A percentile compares a stretch with the other conserved stretches of the same genome.
These are phyloP conservation scores for Cochlearia excelsa DNA, from an alignment of 345 rosid species.

Conservation along the genomic window DNA sequence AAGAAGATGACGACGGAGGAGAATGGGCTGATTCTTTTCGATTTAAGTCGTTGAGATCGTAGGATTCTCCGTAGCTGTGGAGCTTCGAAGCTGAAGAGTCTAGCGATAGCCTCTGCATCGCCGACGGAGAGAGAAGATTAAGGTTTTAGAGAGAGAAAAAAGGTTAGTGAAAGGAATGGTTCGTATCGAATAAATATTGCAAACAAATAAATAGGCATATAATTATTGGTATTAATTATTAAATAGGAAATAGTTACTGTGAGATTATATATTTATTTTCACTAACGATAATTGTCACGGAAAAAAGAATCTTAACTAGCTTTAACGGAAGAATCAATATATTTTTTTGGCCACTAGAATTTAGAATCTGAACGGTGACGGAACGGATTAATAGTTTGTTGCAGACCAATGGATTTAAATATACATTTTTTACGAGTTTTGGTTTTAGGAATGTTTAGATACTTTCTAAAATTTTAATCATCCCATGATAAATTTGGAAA, in stretches of 20 bases:
- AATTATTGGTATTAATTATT: slow-evolving; percentile 2
- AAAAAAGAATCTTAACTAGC: too few species aligned
- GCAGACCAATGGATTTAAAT: too few species aligned
- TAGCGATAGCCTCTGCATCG: slow-evolving; percentile 90
- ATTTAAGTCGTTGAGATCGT: slow-evolving; percentile 34
- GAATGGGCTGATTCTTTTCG: slow-evolving; percentile 28
- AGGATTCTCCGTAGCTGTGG: slow-evolving; percentile 52
- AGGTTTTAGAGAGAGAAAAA: slow-evolving; percentile 22
- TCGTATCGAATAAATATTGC: slow-evolving; percentile 20
- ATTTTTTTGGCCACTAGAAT: too few species aligned
- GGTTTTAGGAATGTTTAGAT: too few species aligned
- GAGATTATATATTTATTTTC: background rate
- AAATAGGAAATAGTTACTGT: slow-evolving; percentile 1
- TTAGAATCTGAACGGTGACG: too few species aligned
- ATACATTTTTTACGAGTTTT: too few species aligned
- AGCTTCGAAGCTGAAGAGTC: slow-evolving; percentile 78
- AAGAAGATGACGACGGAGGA: slow-evolving; percentile 19
- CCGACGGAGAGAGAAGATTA: slow-evolving; percentile 20
- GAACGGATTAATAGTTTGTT: too few species aligned
- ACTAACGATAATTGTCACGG: slow-evolving; percentile 26
- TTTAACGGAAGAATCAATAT: too few species aligned
- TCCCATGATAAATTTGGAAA: too few species aligned
- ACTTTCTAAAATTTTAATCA: too few species aligned
- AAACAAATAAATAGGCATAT: background rate
- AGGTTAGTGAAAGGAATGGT: slow-evolving; percentile 12